Conservation (phyloP, 2,329 filamentous ascomycete species). For the Pseudogymnoascus sp. region DNA sequence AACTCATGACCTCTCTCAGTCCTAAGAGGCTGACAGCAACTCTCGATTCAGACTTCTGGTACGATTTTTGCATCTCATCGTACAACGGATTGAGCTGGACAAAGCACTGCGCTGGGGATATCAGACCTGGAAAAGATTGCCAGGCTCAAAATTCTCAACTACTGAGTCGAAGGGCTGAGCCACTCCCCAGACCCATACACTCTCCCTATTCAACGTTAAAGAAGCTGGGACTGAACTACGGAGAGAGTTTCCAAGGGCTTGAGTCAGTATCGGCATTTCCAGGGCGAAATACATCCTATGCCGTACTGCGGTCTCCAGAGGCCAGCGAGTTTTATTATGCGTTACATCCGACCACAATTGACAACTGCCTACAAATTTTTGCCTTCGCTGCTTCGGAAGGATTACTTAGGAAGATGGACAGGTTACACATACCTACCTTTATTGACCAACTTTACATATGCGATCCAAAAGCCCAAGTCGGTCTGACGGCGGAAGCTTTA, state of each 20-base stretch:
- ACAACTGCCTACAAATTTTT: constrained; percentile 13
- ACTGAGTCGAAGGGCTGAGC: not conserved
- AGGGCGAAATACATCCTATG: not conserved
- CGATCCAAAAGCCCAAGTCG: constrained; percentile 9
- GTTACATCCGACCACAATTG: constrained; percentile 15
- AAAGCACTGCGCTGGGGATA: constrained; percentile 23
- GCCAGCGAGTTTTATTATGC: constrained; percentile 9
- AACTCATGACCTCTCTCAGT: constrained; percentile 22
- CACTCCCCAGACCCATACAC: constrained; percentile 1
- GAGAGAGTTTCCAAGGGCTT: constrained; percentile 20
- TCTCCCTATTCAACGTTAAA: constrained; percentile 18
- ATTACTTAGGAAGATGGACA: constrained; percentile 9
- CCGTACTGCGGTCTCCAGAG: not conserved
- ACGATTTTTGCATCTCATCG: constrained; percentile 24
- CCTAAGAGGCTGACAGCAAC: constrained; percentile 17
- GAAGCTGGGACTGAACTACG: constrained; percentile 21
- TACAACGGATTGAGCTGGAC: constrained; percentile 23
- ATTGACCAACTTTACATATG: constrained; percentile 11
- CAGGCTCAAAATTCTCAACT: not conserved
- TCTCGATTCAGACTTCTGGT: constrained; percentile 21
- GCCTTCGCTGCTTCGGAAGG: constrained; percentile 13
- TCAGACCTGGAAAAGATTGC: constrained; percentile 11
- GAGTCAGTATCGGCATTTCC: constrained; percentile 9
- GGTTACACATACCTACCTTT: constrained; percentile 14
- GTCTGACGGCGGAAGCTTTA: not conserved